Conservation (phyloP, 2,329 filamentous ascomycete genomes). For the Elsinoe batatas region DNA sequence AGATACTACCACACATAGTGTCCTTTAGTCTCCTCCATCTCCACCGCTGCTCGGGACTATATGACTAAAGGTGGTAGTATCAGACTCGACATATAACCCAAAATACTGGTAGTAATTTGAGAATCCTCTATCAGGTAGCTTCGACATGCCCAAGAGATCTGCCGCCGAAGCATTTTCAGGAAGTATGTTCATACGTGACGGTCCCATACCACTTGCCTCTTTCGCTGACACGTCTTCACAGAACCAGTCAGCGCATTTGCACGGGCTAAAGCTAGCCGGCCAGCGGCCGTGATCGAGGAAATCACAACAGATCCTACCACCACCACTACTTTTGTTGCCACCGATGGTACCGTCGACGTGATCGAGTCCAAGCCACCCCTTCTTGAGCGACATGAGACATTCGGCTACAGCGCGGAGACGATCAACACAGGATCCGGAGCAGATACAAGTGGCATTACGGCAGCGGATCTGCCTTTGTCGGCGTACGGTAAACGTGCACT, state of each 20-base stretch:
- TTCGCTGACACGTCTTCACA: slow-evolving; percentile 15
- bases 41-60: too few relatives aligned
- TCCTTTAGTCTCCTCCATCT: not conserved
- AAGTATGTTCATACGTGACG: not conserved
- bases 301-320: not conserved
- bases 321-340: slow-evolving; percentile 2
- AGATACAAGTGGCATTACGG: too few relatives aligned
- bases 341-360: not conserved
- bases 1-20: not conserved
- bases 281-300: not conserved
- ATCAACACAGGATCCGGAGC: not conserved
- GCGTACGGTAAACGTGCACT: not conserved
- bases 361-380: not conserved
- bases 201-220: not conserved
- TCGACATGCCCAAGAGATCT: slow-evolving; percentile 6
- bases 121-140: too few relatives aligned
- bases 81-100: too few relatives aligned
- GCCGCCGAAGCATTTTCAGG: slow-evolving; percentile 26
- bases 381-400: slow-evolving; percentile 16
- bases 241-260: slow-evolving; percentile 27
- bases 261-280: slow-evolving; percentile 18
- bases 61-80: too few relatives aligned
- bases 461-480: not conserved
- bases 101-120: too few relatives aligned
- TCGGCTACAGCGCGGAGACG: slow-evolving; percentile 8